These are phyloP conservation scores for Arctostaphylos glauca DNA, from an alignment of 148 eudicot species.

Conservation along the genomic window DNA sequence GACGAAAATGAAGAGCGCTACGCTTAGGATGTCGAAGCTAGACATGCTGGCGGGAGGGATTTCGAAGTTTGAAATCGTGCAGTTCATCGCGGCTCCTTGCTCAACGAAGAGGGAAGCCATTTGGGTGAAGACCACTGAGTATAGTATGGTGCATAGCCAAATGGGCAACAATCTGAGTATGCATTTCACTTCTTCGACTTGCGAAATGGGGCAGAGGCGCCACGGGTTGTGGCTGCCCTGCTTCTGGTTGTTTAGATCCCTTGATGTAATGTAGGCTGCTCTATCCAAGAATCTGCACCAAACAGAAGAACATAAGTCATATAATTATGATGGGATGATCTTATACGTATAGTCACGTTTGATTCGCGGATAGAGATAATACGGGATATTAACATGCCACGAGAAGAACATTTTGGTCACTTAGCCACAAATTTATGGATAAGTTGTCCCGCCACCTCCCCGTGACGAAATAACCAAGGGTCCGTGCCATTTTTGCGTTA, in stretches of 20 bases:
- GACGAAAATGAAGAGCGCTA: conserved; percentile 61
- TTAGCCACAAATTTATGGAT: not conserved
- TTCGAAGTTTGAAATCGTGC: conserved; percentile 50
- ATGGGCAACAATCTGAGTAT: conserved; percentile 74
- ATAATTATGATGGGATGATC: not conserved
- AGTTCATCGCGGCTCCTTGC: conserved; percentile 85
- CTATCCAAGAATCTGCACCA: conserved; percentile 64
- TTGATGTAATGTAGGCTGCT: conserved; percentile 61
- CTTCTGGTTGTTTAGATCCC: conserved; percentile 36
- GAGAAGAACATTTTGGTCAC: not conserved
- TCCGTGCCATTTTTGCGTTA: not conserved
- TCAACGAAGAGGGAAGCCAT: conserved; percentile 91
- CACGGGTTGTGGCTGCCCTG: conserved; percentile 47
- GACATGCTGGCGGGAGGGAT: conserved; percentile 96
- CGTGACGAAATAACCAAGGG: not conserved
- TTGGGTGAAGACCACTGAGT: conserved; percentile 85
- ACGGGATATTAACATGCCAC: not conserved
- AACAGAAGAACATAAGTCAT: not conserved
- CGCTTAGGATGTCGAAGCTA: conserved; percentile 87
- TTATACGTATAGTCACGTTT: not conserved
- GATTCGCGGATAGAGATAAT: not conserved
- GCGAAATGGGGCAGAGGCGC: conserved; percentile 79
- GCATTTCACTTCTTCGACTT: conserved; percentile 93
- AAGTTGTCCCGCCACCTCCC: not conserved
- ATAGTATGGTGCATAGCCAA: conserved; percentile 88